Base-by-base conservation (phyloP, 164 flowering plant species). In the Hamamelis virginiana region DNA sequence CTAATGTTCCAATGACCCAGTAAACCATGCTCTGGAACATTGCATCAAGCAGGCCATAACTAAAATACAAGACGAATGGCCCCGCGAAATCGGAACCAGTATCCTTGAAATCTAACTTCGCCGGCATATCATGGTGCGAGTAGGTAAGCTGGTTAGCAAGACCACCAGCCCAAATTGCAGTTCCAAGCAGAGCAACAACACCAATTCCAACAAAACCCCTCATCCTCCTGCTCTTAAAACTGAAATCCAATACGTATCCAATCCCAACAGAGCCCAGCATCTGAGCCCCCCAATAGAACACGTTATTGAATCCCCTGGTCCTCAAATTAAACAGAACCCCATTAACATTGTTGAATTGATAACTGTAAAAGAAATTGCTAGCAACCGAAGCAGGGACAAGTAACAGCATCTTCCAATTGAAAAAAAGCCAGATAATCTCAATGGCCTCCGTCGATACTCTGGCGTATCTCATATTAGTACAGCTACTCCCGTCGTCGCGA, bases 281-380 rank as follows among this genome's bases (percentile, higher is more conserved):
- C 83, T 96, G 96, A 0, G 99, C 98, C 1, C 95, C 98, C 99
- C 98, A 96, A 38, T 93, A 93, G 69, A 91, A 91, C 19, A 93
- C 91, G 62, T 93, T 96, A 81, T 93, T 92, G 72, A 96, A 79
- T 0, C 98, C 99, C 55, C 95, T 82, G 0, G 98, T 92, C 76
- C 98, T 83, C 71, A 95, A 66, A 77, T 81, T 92, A 56, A 95
- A 92, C 75, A 86, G 28, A 9, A 25, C 70, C n/a, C 84, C 89
- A 52, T 95, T 95, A 2, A 95, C 98, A 61, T 87, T 85, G 66
- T 89, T 92, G 69, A 92, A 93, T 73, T 96, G 99, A 77, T 96
- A 93, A 43, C 73, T 89, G 70, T 92, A 91, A 73, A 95, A 91
- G 75, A 92, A 95, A 71, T 95, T 96, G 76, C 97, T 89, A 8